Conservation (phyloP, 2,329 filamentous ascomycete species). For the Cladophialophora yegresii region DNA sequence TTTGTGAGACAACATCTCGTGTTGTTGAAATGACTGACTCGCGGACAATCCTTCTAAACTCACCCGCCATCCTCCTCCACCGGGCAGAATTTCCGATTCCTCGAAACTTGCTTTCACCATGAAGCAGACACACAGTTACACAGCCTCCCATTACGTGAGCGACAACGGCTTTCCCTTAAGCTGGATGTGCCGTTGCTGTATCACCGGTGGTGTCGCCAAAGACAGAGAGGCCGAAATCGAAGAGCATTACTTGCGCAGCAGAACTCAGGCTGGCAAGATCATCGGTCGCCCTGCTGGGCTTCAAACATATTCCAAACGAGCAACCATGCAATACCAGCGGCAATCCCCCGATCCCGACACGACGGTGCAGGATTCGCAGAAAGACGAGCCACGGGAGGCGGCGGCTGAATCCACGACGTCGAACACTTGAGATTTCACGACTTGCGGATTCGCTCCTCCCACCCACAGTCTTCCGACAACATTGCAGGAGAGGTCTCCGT, state of each 20-base stretch:
- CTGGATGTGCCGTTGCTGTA: conserved; percentile 26
- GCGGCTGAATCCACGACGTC: too few relatives aligned
- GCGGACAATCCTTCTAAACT: too few relatives aligned
- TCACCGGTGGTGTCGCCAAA: background rate
- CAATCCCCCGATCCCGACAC: conserved; percentile 3
- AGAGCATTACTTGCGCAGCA: conserved; percentile 21
- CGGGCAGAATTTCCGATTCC: background rate
- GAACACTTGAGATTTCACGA: too few relatives aligned
- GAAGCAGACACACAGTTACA: conserved; percentile 20
- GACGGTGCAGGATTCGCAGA: conserved; percentile 6
- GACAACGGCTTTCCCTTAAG: conserved; percentile 22
- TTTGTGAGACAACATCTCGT: too few relatives aligned
- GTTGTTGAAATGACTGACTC: too few relatives aligned
- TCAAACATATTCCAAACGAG: conserved; percentile 12
- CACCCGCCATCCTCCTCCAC: too few relatives aligned
- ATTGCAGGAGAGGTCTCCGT: too few relatives aligned
- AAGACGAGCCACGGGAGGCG: background rate
- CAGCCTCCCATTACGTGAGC: conserved; percentile 25
- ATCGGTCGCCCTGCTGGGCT: conserved; percentile 24
- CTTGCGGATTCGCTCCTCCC: too few relatives aligned
- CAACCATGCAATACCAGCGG: conserved; percentile 18
- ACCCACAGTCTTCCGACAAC: too few relatives aligned
- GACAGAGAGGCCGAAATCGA: conserved; percentile 14
- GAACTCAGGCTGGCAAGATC: conserved; percentile 14
- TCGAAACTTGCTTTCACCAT: conserved; percentile 11